Conservation (phyloP, 1,139 yeast genomes). For the Insectozyma bohioensis region DNA sequence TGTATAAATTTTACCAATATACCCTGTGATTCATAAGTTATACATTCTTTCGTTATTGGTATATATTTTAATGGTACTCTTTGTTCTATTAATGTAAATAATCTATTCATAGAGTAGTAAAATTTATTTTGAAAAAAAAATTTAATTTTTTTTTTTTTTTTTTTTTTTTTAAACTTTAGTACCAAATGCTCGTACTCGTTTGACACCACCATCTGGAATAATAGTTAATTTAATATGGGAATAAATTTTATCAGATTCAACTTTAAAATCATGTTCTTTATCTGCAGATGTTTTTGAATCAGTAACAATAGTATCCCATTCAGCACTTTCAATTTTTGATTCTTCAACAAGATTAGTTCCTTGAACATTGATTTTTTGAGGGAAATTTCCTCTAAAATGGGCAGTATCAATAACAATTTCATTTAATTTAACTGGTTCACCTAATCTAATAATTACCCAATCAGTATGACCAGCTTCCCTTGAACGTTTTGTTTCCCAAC, state of each 20-base stretch:
- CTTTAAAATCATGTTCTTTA: slow-evolving; percentile 62
- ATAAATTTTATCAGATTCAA: slow-evolving; percentile 23
- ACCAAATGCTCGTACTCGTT: slow-evolving; percentile 83
- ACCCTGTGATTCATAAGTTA: slow-evolving; percentile 12
- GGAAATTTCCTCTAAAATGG: slow-evolving; percentile 90
- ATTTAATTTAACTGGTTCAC: slow-evolving; percentile 57
- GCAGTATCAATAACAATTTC: slow-evolving; percentile 83
- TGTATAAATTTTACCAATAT: slow-evolving; percentile 13
- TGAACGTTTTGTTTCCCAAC: slow-evolving; percentile 97
- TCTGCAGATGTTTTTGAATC: slow-evolving; percentile 78
- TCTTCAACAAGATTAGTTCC: slow-evolving; percentile 46
- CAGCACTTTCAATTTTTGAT: slow-evolving; percentile 22
- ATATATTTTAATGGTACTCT: slow-evolving; percentile 14
- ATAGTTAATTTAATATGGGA: slow-evolving; percentile 79
- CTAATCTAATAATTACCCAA: slow-evolving; percentile 84
- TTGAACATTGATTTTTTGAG: slow-evolving; percentile 69
- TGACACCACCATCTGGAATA: slow-evolving; percentile 96
- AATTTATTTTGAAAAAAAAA: no score
- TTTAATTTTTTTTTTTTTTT: no score
- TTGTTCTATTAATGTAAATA: slow-evolving; percentile 12
- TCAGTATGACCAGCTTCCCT: slow-evolving; percentile 81
- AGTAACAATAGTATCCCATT: slow-evolving; percentile 68
- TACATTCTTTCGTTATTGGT: slow-evolving; percentile 4
- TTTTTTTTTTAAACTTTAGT: slow-evolving; percentile 25
- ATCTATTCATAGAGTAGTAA: slow-evolving; percentile 10